These are phyloP conservation scores for Gossypium ekmanianum DNA, from an alignment of 345 rosid species.

Conservation along the genomic window DNA sequence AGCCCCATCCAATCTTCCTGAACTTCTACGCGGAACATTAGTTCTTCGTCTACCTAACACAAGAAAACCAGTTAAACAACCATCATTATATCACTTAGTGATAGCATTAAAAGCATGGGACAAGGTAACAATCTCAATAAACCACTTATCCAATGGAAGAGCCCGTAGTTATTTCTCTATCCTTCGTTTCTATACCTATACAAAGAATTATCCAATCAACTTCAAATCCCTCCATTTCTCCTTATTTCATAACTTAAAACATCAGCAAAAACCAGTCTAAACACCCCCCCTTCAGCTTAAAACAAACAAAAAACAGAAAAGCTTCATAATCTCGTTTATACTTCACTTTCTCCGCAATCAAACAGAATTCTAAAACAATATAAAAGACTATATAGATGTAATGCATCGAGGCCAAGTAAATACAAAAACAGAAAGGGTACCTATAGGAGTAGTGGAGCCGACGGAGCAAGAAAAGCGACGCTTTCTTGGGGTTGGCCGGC, in stretches of 20 bases:
- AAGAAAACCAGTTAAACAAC: background rate
- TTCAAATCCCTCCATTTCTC: background rate
- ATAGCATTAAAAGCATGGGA: background rate
- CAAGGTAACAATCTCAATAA: background rate
- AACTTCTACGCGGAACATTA: constrained; percentile 46
- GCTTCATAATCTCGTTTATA: background rate
- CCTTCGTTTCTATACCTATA: background rate
- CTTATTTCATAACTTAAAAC: background rate
- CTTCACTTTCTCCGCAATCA: background rate
- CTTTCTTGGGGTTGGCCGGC: constrained; percentile 27
- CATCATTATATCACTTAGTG: background rate
- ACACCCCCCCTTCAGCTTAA: background rate
- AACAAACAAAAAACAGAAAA: constrained; percentile 15
- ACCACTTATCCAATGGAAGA: background rate
- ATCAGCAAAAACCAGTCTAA: background rate
- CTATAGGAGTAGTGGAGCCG: constrained; percentile 44
- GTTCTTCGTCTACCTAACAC: constrained; percentile 39
- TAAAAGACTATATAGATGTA: background rate
- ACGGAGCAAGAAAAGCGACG: constrained; percentile 48
- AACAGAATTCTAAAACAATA: background rate
- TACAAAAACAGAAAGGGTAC: constrained; percentile 24
- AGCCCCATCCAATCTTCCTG: constrained; percentile 66
- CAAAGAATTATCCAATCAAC: background rate
- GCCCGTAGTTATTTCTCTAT: background rate
- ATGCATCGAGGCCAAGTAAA: background rate